Conservation (phyloP, 768 basidiomycete genomes). For the Pleurotus platypus region DNA sequence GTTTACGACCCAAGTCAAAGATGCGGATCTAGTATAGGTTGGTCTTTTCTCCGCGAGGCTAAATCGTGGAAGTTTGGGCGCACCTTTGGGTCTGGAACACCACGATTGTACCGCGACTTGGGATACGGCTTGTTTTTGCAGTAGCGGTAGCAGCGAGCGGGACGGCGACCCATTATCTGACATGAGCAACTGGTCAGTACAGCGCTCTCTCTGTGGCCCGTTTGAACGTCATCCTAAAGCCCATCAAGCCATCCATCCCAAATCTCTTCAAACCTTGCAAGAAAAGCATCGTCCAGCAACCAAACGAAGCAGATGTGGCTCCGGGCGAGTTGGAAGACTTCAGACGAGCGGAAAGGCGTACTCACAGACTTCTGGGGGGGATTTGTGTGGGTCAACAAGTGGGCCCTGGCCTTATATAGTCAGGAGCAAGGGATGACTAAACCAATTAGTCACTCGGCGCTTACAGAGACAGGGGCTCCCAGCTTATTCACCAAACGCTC, state of each 20-base stretch:
- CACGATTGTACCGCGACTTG: constrained; percentile 94
- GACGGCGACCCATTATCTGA: constrained; percentile 86
- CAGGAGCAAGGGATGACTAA: not conserved
- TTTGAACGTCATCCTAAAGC: constrained; percentile 8
- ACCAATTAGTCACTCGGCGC: constrained; percentile 3
- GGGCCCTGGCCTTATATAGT: not conserved
- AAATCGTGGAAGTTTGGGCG: constrained; percentile 11
- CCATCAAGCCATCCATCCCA: constrained; percentile 6
- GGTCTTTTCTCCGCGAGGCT: no score
- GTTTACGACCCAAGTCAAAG: constrained; percentile 94
- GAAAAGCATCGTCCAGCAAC: not conserved
- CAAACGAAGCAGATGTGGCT: not conserved
- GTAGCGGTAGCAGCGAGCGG: constrained; percentile 97
- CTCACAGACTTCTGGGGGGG: constrained; percentile 1
- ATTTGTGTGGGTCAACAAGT: not conserved
- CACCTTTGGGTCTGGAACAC: constrained; percentile 95
- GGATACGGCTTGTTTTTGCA: constrained; percentile 99
- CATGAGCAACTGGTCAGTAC: constrained; percentile 3
- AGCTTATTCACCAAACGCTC: no score
- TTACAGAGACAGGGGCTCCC: not conserved
- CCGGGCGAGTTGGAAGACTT: not conserved
- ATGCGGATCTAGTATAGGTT: constrained; percentile 75
- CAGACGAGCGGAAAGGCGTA: not conserved
- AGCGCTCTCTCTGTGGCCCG: no score
- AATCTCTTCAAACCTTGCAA: not conserved